Conservation (phyloP, 345 rosid species). For the Arabidopsis suecica region DNA sequence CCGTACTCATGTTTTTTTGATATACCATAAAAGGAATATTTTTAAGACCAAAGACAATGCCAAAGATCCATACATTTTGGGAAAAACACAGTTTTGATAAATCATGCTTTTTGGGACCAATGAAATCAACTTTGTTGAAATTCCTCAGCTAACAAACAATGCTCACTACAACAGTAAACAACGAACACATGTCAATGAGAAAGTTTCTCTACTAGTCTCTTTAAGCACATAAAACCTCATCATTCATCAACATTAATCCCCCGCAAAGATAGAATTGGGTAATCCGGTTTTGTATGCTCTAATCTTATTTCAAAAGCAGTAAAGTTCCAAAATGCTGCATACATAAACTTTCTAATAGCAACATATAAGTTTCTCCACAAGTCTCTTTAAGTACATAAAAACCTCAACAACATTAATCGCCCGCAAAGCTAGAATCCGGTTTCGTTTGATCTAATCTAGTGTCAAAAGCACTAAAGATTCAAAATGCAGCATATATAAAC, state of each 20-base stretch:
- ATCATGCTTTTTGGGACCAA: constrained; percentile 27
- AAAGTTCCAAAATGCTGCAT: background rate
- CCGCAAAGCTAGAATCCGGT: background rate
- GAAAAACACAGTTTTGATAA: background rate
- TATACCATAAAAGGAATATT: constrained; percentile 11
- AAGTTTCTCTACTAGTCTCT: background rate
- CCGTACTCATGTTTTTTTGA: constrained; percentile 15
- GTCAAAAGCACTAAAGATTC: background rate
- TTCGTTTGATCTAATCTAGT: background rate
- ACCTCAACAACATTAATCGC: background rate
- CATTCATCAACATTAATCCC: background rate
- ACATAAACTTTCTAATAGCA: background rate
- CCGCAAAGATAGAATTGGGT: background rate
- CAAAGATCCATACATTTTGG: constrained; percentile 5
- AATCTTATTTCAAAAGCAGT: background rate
- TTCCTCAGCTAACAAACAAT: constrained; percentile 20
- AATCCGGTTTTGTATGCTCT: background rate
- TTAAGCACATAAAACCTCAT: background rate
- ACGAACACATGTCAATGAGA: constrained; percentile 3
- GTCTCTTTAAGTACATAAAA: background rate
- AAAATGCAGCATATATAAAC: background rate
- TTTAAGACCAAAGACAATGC: background rate
- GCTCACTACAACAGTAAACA: constrained; percentile 3
- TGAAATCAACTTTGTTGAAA: background rate
- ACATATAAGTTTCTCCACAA: background rate